A percentile compares a stretch with the other conserved stretches of the same genome.
Conservation (phyloP, 2,329 filamentous ascomycete species). For the Coleophoma cylindrospora region DNA sequence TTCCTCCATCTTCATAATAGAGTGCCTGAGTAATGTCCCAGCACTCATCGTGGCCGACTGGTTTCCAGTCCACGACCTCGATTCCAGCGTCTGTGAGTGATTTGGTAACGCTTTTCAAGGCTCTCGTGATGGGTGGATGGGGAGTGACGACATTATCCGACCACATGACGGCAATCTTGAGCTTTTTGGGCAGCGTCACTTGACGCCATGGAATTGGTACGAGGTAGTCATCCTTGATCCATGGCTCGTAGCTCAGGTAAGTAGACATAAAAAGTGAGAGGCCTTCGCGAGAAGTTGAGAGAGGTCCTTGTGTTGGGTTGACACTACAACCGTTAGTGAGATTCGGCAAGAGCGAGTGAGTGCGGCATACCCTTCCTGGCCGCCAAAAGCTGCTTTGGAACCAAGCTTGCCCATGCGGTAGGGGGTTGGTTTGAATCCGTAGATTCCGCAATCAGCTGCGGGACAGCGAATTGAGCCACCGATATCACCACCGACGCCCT, state of each 20-base stretch:
- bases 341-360: neutral
- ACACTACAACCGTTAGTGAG: constrained; percentile 21
- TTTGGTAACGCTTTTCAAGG: constrained; percentile 45
- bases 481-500: constrained; percentile 15
- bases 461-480: constrained; percentile 11
- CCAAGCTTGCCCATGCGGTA: constrained; percentile 3
- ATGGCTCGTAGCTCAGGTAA: constrained; percentile 34
- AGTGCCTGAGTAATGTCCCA: constrained; percentile 33
- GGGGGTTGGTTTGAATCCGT: constrained; percentile 9
- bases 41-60: constrained; percentile 42
- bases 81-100: constrained; percentile 37
- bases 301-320: constrained; percentile 41
- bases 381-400: neutral
- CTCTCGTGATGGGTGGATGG: constrained; percentile 51
- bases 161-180: constrained; percentile 54
- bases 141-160: constrained; percentile 51
- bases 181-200: constrained; percentile 31
- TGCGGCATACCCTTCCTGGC: constrained; percentile 5
- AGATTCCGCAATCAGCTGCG: constrained; percentile 6
- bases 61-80: constrained; percentile 47
- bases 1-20: constrained; percentile 8
- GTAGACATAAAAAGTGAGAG: constrained; percentile 32
- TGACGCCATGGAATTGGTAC: constrained; percentile 43
- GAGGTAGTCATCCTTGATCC: constrained; percentile 43
- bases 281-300: constrained; percentile 43